These are phyloP conservation scores for Ceratocystis destructans DNA, from an alignment of 2,329 filamentous ascomycete species.

Conservation along the genomic window DNA sequence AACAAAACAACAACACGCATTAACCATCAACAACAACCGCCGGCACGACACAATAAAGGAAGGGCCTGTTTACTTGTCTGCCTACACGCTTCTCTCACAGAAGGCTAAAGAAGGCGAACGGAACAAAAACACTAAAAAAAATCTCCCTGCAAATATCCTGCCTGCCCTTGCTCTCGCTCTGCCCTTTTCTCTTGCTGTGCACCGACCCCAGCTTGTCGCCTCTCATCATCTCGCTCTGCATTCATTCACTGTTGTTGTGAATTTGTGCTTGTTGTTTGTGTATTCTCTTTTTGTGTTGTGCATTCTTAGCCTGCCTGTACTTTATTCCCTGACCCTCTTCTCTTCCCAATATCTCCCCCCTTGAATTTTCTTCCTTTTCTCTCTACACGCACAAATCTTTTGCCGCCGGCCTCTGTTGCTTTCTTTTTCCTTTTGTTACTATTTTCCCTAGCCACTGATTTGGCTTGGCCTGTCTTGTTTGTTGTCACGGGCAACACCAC, in stretches of 20 bases:
- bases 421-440: neutral
- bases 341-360: conserved; percentile 10
- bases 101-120: too few relatives aligned
- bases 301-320: conserved; percentile 12
- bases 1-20: neutral
- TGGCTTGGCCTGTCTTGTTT: conserved; percentile 1
- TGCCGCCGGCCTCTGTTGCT: neutral
- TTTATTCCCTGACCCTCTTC: neutral
- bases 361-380: neutral
- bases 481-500: conserved; percentile 9
- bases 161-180: neutral
- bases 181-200: neutral
- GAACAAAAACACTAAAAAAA: neutral
- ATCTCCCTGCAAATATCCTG: neutral
- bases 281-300: conserved; percentile 9
- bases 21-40: neutral
- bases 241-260: neutral
- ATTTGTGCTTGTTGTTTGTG: conserved; percentile 4
- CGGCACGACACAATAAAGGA: too few relatives aligned
- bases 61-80: too few relatives aligned
- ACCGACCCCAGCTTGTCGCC: neutral
- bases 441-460: neutral
- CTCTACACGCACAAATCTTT: neutral
- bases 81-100: too few relatives aligned
- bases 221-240: neutral